Conservation (phyloP, 495 filamentous ascomycete species). For the Physcia stellaris region DNA sequence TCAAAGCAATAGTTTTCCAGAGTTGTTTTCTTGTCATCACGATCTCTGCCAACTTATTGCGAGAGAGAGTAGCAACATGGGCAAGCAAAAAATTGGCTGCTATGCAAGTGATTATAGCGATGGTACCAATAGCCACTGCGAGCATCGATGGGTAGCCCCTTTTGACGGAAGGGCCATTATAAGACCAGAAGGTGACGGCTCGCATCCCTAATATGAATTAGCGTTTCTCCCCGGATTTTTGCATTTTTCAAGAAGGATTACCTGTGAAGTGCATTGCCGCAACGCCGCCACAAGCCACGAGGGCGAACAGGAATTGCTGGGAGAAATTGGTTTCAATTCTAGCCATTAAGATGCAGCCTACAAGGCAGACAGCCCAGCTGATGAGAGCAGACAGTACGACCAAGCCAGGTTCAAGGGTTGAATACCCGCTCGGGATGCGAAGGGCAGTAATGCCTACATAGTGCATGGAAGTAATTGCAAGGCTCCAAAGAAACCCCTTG, state of each 20-base stretch:
- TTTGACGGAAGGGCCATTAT: slow-evolving; percentile 7
- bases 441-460: slow-evolving; percentile 17
- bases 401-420: slow-evolving; percentile 7
- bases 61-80: slow-evolving; percentile 17
- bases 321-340: slow-evolving; percentile 14
- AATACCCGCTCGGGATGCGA: slow-evolving; percentile 12
- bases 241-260: neutral
- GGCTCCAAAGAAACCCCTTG: slow-evolving; percentile 17
- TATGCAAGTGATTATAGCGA: slow-evolving; percentile 18
- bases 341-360: slow-evolving; percentile 17
- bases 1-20: slow-evolving; percentile 19
- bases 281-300: slow-evolving; percentile 13
- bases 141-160: slow-evolving; percentile 16
- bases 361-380: slow-evolving; percentile 16
- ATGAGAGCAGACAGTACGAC: slow-evolving; percentile 16
- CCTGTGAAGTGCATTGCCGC: slow-evolving; percentile 20
- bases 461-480: slow-evolving; percentile 18
- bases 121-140: slow-evolving; percentile 14
- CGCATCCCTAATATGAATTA: slow-evolving; percentile 15
- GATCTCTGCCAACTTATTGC: slow-evolving; percentile 19
- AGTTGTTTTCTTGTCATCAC: slow-evolving; percentile 17
- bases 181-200: slow-evolving; percentile 17
- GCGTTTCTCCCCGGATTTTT: neutral
- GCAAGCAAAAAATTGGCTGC: slow-evolving; percentile 18
- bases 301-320: slow-evolving; percentile 16